Conservation (phyloP, 2,329 filamentous ascomycete genomes). For the Hymenotorrendiella dingleyae region DNA sequence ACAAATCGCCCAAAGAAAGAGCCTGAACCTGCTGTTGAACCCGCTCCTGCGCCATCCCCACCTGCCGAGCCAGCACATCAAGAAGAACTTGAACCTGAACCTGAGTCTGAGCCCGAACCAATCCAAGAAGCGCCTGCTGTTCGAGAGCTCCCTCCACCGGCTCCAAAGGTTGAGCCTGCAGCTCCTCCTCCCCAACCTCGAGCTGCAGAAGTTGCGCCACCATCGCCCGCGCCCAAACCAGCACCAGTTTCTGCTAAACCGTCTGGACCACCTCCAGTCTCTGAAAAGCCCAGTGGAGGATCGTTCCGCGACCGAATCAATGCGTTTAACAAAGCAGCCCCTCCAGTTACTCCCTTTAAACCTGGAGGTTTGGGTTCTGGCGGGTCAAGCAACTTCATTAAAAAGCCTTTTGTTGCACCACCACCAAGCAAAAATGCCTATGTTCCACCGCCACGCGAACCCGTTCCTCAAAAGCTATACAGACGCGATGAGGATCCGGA, state of each 20-base stretch:
- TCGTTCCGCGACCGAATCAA: conserved; percentile 95
- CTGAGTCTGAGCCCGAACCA: conserved; percentile 31
- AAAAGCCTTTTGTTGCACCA: conserved; percentile 93
- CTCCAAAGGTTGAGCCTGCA: conserved; percentile 33
- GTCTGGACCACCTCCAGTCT: conserved; percentile 57
- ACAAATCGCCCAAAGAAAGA: conserved; percentile 59
- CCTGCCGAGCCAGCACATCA: conserved; percentile 31
- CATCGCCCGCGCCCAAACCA: conserved; percentile 25
- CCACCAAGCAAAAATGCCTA: conserved; percentile 91
- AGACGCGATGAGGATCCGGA: conserved; percentile 82
- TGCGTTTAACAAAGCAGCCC: conserved; percentile 88
- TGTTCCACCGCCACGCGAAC: conserved; percentile 68
- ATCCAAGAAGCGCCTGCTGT: conserved; percentile 30
- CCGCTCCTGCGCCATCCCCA: conserved; percentile 28
- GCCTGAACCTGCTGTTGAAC: conserved; percentile 31
- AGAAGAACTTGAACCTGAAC: conserved; percentile 31
- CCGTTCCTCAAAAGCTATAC: conserved; percentile 69
- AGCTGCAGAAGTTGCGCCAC: conserved; percentile 29
- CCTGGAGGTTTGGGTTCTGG: conserved; percentile 57
- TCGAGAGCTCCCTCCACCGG: conserved; percentile 31
- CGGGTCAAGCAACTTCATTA: conserved; percentile 68
- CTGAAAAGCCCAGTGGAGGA: conserved; percentile 66
- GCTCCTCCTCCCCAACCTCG: conserved; percentile 32
- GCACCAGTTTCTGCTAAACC: conserved; percentile 34
- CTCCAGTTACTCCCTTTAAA: conserved; percentile 87